Evolutionary conservation across 305 asterid genomes (phyloP).

Genomic region (Fraxinus sp.): DNA sequence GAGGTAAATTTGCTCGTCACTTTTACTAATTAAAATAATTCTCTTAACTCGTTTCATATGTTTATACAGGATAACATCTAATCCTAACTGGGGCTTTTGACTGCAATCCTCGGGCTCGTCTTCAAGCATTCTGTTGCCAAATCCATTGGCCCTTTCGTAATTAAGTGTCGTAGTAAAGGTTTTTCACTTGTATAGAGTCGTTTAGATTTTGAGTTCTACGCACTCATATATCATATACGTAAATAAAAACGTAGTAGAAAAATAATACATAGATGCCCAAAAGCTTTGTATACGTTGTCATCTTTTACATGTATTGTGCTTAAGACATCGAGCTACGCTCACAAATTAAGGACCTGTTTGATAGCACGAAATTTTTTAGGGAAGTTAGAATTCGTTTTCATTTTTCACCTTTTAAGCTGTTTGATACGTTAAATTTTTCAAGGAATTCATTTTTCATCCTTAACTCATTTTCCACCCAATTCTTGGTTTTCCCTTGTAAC

Average conservation of each 20-base stretch:
- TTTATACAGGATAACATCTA: background rate
- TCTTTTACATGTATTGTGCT: background rate
- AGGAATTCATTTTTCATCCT: no score
- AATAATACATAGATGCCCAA: background rate
- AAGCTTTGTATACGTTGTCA: background rate
- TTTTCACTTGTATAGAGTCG: background rate
- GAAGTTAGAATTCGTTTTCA: no score
- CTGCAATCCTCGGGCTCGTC: conserved; percentile 6
- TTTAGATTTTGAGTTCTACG: background rate
- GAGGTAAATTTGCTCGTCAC: conserved; percentile 30
- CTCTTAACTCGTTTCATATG: background rate
- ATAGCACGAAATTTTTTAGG: no score
- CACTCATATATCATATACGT: background rate
- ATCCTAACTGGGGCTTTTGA: conserved; percentile 43
- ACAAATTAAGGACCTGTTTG: no score
- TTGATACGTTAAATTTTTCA: no score
- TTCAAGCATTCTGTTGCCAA: background rate
- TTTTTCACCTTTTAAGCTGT: no score
- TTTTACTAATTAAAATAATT: background rate
- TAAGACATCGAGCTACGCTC: background rate
- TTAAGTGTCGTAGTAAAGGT: background rate
- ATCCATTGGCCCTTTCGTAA: background rate
- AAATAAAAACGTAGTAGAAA: background rate
- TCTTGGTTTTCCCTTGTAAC: no score
- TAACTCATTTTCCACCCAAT: no score